Conservation (phyloP, 2,329 filamentous ascomycete genomes). For the Boeremia lycopersici region DNA sequence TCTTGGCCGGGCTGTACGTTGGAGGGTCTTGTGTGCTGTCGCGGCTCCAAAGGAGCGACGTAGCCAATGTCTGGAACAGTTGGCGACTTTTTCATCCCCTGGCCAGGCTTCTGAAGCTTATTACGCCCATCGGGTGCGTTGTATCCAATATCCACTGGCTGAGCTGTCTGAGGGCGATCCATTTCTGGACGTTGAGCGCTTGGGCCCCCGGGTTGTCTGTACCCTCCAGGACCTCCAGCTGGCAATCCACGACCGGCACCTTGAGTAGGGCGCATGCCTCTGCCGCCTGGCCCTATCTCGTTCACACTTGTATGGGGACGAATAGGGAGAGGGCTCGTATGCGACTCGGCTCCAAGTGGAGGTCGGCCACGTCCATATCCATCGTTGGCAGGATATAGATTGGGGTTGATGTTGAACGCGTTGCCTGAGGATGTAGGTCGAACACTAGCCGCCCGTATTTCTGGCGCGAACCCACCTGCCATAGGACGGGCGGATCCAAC, state of each 20-base stretch:
- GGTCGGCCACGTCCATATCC: constrained; percentile 39
- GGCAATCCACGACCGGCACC: constrained; percentile 40
- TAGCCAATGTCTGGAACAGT: constrained; percentile 47
- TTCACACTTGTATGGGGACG: constrained; percentile 47
- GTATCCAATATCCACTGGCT: constrained; percentile 51
- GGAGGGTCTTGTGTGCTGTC: constrained; percentile 44
- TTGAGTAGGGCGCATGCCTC: constrained; percentile 34
- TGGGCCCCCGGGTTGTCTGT: constrained; percentile 48
- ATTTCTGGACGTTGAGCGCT: constrained; percentile 45
- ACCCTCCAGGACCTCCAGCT: constrained; percentile 39
- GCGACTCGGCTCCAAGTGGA: constrained; percentile 29
- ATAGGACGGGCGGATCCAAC: constrained; percentile 39
- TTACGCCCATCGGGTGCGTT: constrained; percentile 52
- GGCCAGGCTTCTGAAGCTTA: constrained; percentile 49
- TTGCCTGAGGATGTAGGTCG: constrained; percentile 51
- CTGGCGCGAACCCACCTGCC: constrained; percentile 52
- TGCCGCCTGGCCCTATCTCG: constrained; percentile 41
- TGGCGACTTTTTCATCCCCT: constrained; percentile 38
- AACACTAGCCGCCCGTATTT: constrained; percentile 58
- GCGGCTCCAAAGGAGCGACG: constrained; percentile 43
- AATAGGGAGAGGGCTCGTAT: constrained; percentile 41
- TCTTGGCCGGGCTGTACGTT: constrained; percentile 44
- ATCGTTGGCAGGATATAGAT: constrained; percentile 45
- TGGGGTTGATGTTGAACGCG: constrained; percentile 59
- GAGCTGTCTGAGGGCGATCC: constrained; percentile 48